A percentile compares a stretch with the other conserved stretches of the same genome.
Evolutionary conservation across 176 grass and related monocot species (phyloP).

Genomic region (Triticum dicoccoides): DNA sequence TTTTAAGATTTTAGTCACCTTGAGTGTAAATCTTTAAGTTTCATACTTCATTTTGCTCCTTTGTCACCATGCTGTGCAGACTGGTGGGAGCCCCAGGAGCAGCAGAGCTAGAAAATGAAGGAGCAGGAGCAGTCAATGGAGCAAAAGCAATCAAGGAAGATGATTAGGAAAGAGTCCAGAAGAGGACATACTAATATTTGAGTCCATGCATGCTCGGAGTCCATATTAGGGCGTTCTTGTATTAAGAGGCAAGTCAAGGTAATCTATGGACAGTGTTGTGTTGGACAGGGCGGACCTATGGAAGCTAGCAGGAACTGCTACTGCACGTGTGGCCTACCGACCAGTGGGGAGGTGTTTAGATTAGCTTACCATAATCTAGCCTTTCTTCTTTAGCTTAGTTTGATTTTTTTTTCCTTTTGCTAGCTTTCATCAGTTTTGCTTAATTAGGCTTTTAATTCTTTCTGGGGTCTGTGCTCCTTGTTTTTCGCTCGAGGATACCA

Average conservation of each 20-base stretch:
- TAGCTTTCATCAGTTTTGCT: not conserved
- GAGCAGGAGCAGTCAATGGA: constrained; percentile 12
- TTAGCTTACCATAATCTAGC: not conserved
- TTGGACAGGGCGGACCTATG: not conserved
- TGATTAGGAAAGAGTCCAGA: not conserved
- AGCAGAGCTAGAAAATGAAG: constrained; percentile 8
- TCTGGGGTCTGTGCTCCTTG: not conserved
- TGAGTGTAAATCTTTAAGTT: not conserved
- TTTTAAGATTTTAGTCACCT: constrained; percentile 17
- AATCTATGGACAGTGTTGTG: not conserved
- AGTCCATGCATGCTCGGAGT: not conserved
- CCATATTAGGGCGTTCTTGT: not conserved
- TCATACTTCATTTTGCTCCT: not conserved
- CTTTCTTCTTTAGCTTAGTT: not conserved
- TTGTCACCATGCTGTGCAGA: not conserved
- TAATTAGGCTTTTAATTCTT: not conserved
- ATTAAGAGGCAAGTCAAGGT: not conserved
- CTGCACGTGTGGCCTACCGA: not conserved
- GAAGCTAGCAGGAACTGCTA: not conserved
- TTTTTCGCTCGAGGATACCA: not conserved
- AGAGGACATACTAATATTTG: not conserved
- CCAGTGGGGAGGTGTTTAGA: not conserved
- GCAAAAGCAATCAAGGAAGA: not conserved
- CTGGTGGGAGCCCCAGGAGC: not conserved
- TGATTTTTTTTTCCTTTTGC: not conserved